Evolutionary conservation across 2,329 filamentous ascomycete species (phyloP).

Genomic region (Fusarium floridanum): DNA sequence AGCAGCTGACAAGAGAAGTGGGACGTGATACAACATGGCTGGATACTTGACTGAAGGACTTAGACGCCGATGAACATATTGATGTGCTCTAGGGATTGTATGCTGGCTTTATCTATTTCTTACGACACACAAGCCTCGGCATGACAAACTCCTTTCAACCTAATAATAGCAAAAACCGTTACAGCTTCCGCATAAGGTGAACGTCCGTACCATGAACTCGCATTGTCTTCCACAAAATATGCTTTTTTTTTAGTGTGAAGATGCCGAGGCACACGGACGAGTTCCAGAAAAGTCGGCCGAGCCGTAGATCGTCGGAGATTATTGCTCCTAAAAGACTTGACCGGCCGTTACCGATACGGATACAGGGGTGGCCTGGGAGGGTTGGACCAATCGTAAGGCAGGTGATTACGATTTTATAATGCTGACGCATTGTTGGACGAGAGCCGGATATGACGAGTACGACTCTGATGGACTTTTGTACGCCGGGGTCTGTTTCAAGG

Average conservation of each 20-base stretch:
- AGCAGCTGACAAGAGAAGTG: conserved; percentile 25
- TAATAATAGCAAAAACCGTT: background rate
- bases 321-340: conserved; percentile 9
- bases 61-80: background rate
- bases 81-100: background rate
- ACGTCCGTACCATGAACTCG: conserved; percentile 4
- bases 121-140: background rate
- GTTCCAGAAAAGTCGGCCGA: conserved; percentile 10
- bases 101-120: conserved; percentile 9
- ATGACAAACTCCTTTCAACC: background rate
- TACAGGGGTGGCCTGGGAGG: background rate
- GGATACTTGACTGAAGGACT: background rate
- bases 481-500: background rate
- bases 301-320: conserved; percentile 11
- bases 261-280: conserved; percentile 35
- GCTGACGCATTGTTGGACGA: background rate
- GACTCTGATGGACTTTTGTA: background rate
- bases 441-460: background rate
- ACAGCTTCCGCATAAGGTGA: background rate
- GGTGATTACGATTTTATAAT: background rate
- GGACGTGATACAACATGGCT: conserved; percentile 34
- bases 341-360: background rate
- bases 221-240: background rate
- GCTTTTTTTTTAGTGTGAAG: background rate
- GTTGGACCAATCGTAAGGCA: background rate